Base-by-base conservation (phyloP, 2,329 filamentous ascomycete genomes). In the Apiospora saccharicola region DNA sequence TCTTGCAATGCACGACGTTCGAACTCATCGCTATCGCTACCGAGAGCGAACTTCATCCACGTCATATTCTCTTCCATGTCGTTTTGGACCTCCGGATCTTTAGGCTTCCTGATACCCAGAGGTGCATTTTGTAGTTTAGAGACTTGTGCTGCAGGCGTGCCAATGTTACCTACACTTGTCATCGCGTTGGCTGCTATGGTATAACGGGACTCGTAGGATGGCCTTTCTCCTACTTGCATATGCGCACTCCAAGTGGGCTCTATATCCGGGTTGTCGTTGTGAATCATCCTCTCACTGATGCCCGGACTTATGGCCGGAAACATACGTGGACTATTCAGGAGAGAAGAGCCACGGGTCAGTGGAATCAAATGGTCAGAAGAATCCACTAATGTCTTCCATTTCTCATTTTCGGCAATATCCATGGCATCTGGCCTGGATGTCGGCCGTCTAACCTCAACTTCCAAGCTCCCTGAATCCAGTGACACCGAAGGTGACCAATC, bases 41-140 rank as follows among this genome's bases (percentile, higher is more conserved):
- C 76, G n/a, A 76, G 77, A 7, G 75, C 75, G 43, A 81, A 80
- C 57, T 76, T 77, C 76, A 77, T 79, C 79, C 79, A 81, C 64
- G 73, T 71, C n/a, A 64, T 57, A n/a, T 79, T 75, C 41, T 77
- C 76, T 46, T 77, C 70, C n/a, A 51, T 71, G 69, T 61, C 57
- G 13, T 24, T 53, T 41, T 72, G 67, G 37, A 43, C 1, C 41
- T 72, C 16, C 24, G 67, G 16, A 30, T 19, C 51, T 67, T 68
- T 51, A 34, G 10, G 69, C 24, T 53, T 74, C 53, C 30, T 34
- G 10, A 8, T 64, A 22, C 4, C 57, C 57, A 64, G 22, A 4
- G 3, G n/a, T 24, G 19, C 57, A n/a, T 22, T 12, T 30, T 41
- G 57, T 22, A 19, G 14, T 22, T 41, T 64, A 19, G 19, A 34